Evolutionary conservation across 116 monocot genomes (phyloP), one percentile per base, ranked within the genome.

Genomic region (Zostera marina): DNA sequence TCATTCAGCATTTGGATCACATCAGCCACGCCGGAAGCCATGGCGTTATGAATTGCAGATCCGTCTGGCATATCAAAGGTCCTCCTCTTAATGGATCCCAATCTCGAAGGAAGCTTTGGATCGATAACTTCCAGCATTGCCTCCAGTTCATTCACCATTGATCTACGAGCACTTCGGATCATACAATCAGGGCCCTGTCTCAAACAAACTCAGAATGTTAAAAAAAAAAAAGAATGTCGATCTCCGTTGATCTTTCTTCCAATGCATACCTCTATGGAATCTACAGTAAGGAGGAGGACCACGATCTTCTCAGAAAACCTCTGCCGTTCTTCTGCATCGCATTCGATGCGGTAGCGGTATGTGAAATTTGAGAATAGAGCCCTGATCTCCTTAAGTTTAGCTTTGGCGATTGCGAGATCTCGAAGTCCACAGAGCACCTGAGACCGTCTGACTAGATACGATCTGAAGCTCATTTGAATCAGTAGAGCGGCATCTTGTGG

Each of bases 281-380:
- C 88, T 64, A 89, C 85, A 39, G 96, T 89, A 0, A 89, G 70
- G 25, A 96, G 80, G 25, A 96, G 85, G 25, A 89, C 78, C 52
- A 85, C 80, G 44, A 89, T 83, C 66, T 76, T 96, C 76, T 96
- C 88, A 48, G 89, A 76, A 52, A 96, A 96, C 66, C 79, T 85
- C 64, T 96, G 96, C 15, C 58, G 72, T 56, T 96, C 96, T 43
- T 78, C 85, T 20, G 77, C 64, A 72, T 89, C 89, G 25, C 56
- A 74, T 0, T 54, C 65, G 10, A 96, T 45, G 11, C 73, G 84
- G 9, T 74, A 72, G 13, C 96, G 82, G 61, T 89, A 96, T n/a
- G 85, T 79, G 68, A 89, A 78, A 61, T 85, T 96, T 47, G 64
- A 70, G 68, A 96, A 89, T 12, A 82, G 57, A 22, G 73, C 55